Evolutionary conservation across 306 rosid species (phyloP).

Genomic region (Morella rubra): DNA sequence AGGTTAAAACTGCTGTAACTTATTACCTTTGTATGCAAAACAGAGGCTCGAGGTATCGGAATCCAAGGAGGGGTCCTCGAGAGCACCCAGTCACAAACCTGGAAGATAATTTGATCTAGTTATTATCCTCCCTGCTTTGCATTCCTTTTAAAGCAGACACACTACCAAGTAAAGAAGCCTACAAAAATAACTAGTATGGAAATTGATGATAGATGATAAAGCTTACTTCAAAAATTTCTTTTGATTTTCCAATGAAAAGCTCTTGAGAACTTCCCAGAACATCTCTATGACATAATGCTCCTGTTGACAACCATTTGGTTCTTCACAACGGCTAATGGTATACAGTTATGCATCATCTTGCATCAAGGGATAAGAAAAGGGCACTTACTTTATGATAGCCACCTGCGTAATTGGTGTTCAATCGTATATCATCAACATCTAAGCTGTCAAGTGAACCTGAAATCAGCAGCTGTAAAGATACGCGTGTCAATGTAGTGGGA

Average conservation of each 20-base stretch:
- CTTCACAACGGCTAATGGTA: neutral
- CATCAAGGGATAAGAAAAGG: neutral
- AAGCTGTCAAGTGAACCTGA: constrained; percentile 97
- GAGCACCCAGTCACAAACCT: constrained; percentile 99
- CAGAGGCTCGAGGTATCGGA: constrained; percentile 79
- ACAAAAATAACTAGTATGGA: neutral
- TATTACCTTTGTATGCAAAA: constrained; percentile 94
- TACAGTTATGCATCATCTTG: neutral
- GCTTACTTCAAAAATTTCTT: constrained; percentile 92
- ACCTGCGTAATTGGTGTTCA: constrained; percentile 77
- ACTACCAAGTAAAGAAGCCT: neutral
- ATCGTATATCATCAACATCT: constrained; percentile 91
- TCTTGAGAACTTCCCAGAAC: constrained; percentile 94
- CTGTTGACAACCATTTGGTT: constrained; percentile 31
- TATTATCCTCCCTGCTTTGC: constrained; percentile 19
- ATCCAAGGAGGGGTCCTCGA: constrained; percentile 96
- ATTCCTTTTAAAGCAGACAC: constrained; percentile 11
- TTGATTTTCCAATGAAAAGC: constrained; percentile 82
- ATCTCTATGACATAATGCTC: constrained; percentile 87
- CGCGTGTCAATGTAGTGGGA: constrained; percentile 28
- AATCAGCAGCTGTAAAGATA: constrained; percentile 76
- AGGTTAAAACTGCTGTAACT: neutral
- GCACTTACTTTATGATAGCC: constrained; percentile 81
- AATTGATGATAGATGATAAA: constrained; percentile 7
- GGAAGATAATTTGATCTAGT: constrained; percentile 21